Percentiles rank a stretch among this genome's conserved stretches.
These are phyloP conservation scores for Mycena leptocephala DNA, from an alignment of 768 basidiomycete genomes.

Conservation along the genomic window DNA sequence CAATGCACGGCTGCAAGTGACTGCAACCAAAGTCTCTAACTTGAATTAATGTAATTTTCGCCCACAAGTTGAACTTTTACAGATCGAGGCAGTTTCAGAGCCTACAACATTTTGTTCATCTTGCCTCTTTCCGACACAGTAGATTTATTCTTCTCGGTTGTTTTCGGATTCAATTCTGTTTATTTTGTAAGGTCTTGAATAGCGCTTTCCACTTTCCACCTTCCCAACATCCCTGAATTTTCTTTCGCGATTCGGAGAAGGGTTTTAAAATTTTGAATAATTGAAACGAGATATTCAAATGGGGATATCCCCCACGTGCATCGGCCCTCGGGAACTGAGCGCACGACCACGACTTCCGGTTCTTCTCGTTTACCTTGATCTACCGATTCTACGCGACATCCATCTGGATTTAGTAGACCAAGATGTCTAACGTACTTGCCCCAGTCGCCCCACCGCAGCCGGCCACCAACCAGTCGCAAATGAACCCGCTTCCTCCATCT, in stretches of 20 bases:
- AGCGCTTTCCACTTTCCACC: too few species aligned
- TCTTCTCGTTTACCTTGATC: neutral
- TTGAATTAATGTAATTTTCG: neutral
- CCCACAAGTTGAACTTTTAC: too few species aligned
- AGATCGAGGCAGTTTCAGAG: too few species aligned
- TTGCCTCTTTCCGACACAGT: too few species aligned
- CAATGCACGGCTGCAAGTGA: neutral
- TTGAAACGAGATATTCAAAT: neutral
- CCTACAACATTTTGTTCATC: too few species aligned
- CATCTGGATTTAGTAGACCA: neutral
- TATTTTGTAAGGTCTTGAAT: too few species aligned
- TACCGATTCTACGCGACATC: neutral
- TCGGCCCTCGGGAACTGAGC: neutral
- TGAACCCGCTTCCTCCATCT: slow-evolving; percentile 76
- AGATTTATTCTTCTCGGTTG: too few species aligned
- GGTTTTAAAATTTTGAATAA: too few species aligned
- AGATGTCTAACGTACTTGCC: neutral
- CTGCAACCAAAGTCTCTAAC: neutral
- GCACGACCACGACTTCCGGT: too few species aligned
- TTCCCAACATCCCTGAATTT: too few species aligned
- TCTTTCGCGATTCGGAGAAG: too few species aligned
- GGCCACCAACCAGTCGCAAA: slow-evolving; percentile 54
- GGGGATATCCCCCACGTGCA: neutral
- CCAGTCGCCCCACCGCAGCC: slow-evolving; percentile 55
- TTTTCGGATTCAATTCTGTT: too few species aligned